Base-by-base conservation (phyloP, 345 rosid genomes). In the Toxicodendron radicans region DNA sequence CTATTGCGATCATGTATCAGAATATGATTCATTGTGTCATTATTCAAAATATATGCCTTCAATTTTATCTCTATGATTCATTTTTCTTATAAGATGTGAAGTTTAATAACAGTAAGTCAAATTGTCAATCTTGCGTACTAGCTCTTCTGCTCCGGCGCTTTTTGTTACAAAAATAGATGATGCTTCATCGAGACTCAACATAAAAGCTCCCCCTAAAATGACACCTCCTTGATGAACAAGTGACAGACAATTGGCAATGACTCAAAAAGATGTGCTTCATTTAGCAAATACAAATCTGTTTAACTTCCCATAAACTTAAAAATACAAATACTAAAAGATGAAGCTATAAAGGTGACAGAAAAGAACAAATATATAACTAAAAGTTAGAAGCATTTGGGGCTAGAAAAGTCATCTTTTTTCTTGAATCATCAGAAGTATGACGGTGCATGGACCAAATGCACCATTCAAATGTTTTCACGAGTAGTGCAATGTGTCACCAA, bases 1-100 rank as follows among this genome's bases (percentile, higher is more conserved):
- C 58, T 66, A 59, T 70, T 75, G 58, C 49, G 51, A 61, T 64
- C 53, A 56, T 73, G 71, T 71, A 60, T 73, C 46, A 70, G 70
- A 73, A 35, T 56, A 59, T 61, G 71, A 66, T 48, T 53, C 53
- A 4, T 6, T 33, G 4, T 75, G 48, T 68, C 64, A 69, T 57
- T 18, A 21, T 70, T 70, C 73, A 56, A 13, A 38, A 35, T 7
- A 13, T 8, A 17, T 51, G 27, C 5, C 20, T 27, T 21, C 20
- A 21, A 32, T 71, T 43, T 24, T 35, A 43, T 58, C 73, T 41
- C 5, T 23, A 0, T 70, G 65, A 58, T 45, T 58, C 18, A 54
- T 43, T 24, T 43, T 20, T 64, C 32, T 46, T 7, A 41, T 10
- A 20, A 49, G 8, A 38, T 38, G 6, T 7, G 8, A 5, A 5